Evolutionary conservation across 2,329 filamentous ascomycete genomes (phyloP).

Genomic region (Cadophora gregata): DNA sequence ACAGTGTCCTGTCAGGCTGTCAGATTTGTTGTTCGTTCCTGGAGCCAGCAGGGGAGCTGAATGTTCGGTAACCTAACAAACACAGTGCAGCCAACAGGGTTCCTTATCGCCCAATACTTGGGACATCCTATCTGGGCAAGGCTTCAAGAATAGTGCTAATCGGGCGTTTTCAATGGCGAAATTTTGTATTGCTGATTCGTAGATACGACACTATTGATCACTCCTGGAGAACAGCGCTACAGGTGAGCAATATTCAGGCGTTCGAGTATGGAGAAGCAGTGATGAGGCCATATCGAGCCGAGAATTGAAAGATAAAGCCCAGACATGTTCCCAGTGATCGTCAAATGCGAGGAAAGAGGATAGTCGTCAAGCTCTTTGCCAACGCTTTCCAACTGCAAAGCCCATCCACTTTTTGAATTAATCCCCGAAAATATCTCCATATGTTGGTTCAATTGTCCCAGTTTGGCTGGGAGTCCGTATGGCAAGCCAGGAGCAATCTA

Average conservation of each 20-base stretch:
- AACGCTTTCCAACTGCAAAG: not conserved
- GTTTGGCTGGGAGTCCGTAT: not conserved
- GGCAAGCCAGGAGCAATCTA: not conserved
- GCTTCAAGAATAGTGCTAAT: not conserved
- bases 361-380: not conserved
- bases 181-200: not conserved
- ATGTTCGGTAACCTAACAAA: not conserved
- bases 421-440: not conserved
- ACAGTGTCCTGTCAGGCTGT: not conserved
- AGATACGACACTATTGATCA: conserved; percentile 6
- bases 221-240: not conserved
- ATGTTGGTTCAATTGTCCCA: not conserved
- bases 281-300: not conserved
- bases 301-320: not conserved
- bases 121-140: conserved; percentile 7
- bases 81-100: not conserved
- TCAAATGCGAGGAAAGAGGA: not conserved
- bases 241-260: conserved; percentile 1
- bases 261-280: not conserved
- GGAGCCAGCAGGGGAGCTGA: not conserved
- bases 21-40: conserved; percentile 5
- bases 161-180: not conserved
- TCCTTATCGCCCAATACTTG: conserved; percentile 17
- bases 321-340: not conserved
- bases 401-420: not conserved